Evolutionary conservation across 2,329 filamentous ascomycete species (phyloP).

Genomic region (Ustulina deusta): DNA sequence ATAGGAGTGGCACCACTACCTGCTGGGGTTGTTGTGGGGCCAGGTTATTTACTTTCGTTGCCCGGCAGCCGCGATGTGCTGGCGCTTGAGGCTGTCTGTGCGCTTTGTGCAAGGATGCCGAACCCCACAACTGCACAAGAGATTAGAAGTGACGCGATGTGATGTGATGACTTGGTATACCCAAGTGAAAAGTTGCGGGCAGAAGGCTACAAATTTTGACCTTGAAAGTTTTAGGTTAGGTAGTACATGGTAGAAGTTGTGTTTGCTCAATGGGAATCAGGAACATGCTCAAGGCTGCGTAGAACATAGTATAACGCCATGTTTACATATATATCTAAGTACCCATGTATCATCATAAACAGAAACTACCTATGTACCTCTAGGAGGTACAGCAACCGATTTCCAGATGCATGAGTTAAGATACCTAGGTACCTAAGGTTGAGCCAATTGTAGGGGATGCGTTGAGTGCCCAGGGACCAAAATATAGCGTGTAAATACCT

Average conservation of each 20-base stretch:
- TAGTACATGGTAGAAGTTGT: not conserved
- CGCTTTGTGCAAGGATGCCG: slow-evolving; percentile 12
- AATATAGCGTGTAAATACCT: not conserved
- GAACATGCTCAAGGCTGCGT: not conserved
- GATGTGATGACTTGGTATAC: not conserved
- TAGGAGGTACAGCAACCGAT: slow-evolving; percentile 12
- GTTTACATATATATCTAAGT: slow-evolving; percentile 17
- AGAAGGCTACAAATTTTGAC: not conserved
- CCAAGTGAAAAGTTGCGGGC: not conserved
- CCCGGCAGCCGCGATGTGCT: slow-evolving; percentile 37
- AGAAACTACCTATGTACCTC: too few relatives aligned
- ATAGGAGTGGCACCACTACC: not conserved
- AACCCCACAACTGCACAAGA: slow-evolving; percentile 27
- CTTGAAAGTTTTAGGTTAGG: not conserved
- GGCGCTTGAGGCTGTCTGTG: not conserved
- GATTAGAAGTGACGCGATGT: slow-evolving; percentile 15
- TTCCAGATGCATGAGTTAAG: not conserved
- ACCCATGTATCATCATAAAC: too few relatives aligned
- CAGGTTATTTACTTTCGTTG: slow-evolving; percentile 43
- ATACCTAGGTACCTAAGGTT: slow-evolving; percentile 1
- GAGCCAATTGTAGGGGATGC: not conserved
- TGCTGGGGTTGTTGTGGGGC: slow-evolving; percentile 38
- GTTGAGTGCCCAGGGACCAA: not conserved
- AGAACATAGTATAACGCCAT: not conserved
- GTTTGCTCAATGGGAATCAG: not conserved